These are phyloP conservation scores for Trametes cingulata DNA, from an alignment of 768 basidiomycete genomes.

Conservation along the genomic window DNA sequence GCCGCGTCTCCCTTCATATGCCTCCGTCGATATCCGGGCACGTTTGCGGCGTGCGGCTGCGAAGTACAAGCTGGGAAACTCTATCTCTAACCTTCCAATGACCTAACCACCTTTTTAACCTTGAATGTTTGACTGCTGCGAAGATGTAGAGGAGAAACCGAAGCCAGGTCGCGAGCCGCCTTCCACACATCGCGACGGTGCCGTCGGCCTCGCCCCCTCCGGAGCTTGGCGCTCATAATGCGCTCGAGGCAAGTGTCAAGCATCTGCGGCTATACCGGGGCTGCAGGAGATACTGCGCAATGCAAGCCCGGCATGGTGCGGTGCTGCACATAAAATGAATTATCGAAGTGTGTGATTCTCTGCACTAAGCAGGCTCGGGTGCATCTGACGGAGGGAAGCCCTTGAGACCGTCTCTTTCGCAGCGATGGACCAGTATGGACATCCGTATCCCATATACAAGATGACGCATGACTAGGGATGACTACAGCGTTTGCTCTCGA, in stretches of 20 bases:
- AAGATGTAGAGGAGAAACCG: neutral
- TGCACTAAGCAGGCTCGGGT: too few species aligned
- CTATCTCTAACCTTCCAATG: slow-evolving; percentile 11
- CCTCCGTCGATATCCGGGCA: slow-evolving; percentile 9
- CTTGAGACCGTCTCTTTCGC: too few species aligned
- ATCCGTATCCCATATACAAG: too few species aligned
- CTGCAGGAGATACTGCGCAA: too few species aligned
- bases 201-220: neutral
- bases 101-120: neutral
- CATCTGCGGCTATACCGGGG: too few species aligned
- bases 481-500: too few species aligned
- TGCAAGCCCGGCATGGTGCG: too few species aligned
- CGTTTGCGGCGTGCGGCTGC: slow-evolving; percentile 21
- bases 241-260: neutral
- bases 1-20: slow-evolving; percentile 17
- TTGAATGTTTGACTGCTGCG: neutral
- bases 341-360: too few species aligned
- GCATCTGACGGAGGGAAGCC: too few species aligned
- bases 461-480: too few species aligned
- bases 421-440: too few species aligned
- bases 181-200: slow-evolving; percentile 3
- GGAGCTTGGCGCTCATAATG: neutral
- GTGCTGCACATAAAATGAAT: too few species aligned
- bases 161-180: neutral
- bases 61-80: slow-evolving; percentile 7